Conservation (phyloP, 2,329 filamentous ascomycete genomes). For the Ascosphaera acerosa region DNA sequence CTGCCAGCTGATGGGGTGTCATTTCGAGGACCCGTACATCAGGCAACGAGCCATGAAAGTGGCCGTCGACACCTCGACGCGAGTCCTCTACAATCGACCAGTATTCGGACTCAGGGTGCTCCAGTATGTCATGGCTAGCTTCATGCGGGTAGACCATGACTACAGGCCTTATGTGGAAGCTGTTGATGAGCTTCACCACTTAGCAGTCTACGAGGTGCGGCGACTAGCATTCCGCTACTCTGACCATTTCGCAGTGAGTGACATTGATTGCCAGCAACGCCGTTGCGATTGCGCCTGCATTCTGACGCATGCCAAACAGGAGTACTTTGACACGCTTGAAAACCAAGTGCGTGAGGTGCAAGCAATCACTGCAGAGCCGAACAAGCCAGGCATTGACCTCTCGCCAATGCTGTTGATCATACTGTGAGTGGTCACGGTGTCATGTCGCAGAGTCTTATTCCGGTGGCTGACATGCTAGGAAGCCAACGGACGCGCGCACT, state of each 20-base stretch:
- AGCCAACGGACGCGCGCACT: constrained; percentile 61
- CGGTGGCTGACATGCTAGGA: constrained; percentile 2
- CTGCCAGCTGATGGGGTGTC: too few relatives aligned
- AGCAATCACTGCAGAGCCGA: constrained; percentile 42
- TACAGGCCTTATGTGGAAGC: constrained; percentile 59
- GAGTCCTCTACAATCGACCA: constrained; percentile 49
- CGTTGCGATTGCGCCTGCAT: not conserved
- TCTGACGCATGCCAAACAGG: too few relatives aligned
- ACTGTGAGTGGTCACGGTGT: constrained; percentile 27
- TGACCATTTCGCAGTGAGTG: constrained; percentile 51
- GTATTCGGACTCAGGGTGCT: constrained; percentile 71
- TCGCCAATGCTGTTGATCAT: constrained; percentile 86
- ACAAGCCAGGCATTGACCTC: constrained; percentile 60
- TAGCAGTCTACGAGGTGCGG: constrained; percentile 70
- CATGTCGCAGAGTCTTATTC: not conserved
- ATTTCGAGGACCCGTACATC: constrained; percentile 65
- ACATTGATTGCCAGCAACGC: too few relatives aligned
- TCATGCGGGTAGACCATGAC: constrained; percentile 45
- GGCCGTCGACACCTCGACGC: constrained; percentile 62
- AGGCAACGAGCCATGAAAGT: constrained; percentile 59
- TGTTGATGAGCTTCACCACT: constrained; percentile 63
- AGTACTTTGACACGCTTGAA: too few relatives aligned
- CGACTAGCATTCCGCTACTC: constrained; percentile 75
- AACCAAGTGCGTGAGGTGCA: too few relatives aligned
- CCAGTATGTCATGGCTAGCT: constrained; percentile 70